Conservation (phyloP, 2,329 filamentous ascomycete species). For the Sclerotinia sclerotiorum region DNA sequence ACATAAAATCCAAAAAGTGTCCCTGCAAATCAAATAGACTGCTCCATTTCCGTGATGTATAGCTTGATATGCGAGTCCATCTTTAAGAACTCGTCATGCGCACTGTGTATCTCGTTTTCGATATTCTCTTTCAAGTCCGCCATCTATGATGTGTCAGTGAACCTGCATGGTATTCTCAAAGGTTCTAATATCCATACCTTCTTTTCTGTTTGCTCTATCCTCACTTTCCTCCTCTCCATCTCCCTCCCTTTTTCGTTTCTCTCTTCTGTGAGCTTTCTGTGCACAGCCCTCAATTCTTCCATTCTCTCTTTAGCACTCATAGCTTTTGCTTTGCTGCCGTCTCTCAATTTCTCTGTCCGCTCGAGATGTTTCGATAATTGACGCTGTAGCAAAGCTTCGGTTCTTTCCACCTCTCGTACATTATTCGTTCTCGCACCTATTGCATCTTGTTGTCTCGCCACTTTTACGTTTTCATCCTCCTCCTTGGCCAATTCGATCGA, state of each 20-base stretch:
- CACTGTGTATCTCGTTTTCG: constrained; percentile 86
- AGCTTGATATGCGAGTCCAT: constrained; percentile 96
- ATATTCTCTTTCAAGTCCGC: constrained; percentile 96
- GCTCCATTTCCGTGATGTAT: constrained; percentile 99
- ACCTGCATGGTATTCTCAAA: not conserved
- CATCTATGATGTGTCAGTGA: constrained; percentile 62
- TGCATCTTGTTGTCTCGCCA: constrained; percentile 79
- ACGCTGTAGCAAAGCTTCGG: constrained; percentile 77
- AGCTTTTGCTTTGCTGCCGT: constrained; percentile 78
- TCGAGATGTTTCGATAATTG: constrained; percentile 85
- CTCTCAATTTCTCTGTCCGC: constrained; percentile 78
- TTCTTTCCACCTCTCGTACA: constrained; percentile 86
- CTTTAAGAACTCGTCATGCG: constrained; percentile 94
- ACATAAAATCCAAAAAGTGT: constrained; percentile 19
- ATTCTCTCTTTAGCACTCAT: constrained; percentile 80
- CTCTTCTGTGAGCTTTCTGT: constrained; percentile 81
- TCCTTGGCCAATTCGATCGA: constrained; percentile 81
- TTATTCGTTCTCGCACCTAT: constrained; percentile 86
- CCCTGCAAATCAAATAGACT: constrained; percentile 52
- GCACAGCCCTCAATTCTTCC: constrained; percentile 80
- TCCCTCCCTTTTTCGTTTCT: constrained; percentile 83
- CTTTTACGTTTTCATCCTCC: constrained; percentile 82
- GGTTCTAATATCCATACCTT: constrained; percentile 63
- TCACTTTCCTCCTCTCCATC: constrained; percentile 86
- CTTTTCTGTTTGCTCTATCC: constrained; percentile 98